A percentile compares a stretch with the other conserved stretches of the same genome.
These are phyloP conservation scores for Rugonectria rugulosa DNA, from an alignment of 2,329 filamentous ascomycete species.

Conservation along the genomic window DNA sequence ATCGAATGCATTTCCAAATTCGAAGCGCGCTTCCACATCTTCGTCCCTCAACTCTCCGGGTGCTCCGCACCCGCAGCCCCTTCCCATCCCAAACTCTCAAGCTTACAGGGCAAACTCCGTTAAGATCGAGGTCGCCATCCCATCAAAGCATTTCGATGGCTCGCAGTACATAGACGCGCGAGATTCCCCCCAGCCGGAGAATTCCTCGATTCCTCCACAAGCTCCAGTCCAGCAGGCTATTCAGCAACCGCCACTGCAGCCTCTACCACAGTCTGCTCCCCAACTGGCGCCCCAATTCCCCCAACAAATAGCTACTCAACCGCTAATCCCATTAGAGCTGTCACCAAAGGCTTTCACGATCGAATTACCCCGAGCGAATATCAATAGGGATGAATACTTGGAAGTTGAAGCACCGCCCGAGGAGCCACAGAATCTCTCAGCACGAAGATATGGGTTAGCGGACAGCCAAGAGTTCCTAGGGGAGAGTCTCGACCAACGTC, in stretches of 20 bases:
- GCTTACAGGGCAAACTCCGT: conserved; percentile 45
- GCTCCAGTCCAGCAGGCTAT: conserved; percentile 10
- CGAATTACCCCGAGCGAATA: conserved; percentile 53
- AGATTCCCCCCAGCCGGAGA: conserved; percentile 33
- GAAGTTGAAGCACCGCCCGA: conserved; percentile 56
- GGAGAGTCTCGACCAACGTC: conserved; percentile 77
- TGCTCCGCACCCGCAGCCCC: conserved; percentile 21
- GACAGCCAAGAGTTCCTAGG: conserved; percentile 65
- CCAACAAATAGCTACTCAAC: background rate
- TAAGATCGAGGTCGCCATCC: conserved; percentile 57
- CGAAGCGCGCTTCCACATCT: conserved; percentile 29
- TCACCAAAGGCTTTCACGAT: conserved; percentile 46
- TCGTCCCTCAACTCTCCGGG: conserved; percentile 32
- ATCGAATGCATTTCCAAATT: conserved; percentile 25
- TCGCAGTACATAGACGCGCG: conserved; percentile 46
- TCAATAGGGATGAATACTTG: conserved; percentile 62
- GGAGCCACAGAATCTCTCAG: conserved; percentile 56
- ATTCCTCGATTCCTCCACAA: conserved; percentile 21
- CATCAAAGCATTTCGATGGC: conserved; percentile 51
- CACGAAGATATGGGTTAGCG: conserved; percentile 59
- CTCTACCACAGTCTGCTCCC: conserved; percentile 11
- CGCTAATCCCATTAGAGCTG: conserved; percentile 14
- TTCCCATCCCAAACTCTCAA: conserved; percentile 38
- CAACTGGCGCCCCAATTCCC: background rate
- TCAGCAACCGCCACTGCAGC: conserved; percentile 21